Percentiles rank a stretch among this genome's conserved stretches.
phyloP scores from a whole-genome alignment of 2,329 filamentous ascomycete genomes.

The Fusarium pseudograminearum region DNA sequence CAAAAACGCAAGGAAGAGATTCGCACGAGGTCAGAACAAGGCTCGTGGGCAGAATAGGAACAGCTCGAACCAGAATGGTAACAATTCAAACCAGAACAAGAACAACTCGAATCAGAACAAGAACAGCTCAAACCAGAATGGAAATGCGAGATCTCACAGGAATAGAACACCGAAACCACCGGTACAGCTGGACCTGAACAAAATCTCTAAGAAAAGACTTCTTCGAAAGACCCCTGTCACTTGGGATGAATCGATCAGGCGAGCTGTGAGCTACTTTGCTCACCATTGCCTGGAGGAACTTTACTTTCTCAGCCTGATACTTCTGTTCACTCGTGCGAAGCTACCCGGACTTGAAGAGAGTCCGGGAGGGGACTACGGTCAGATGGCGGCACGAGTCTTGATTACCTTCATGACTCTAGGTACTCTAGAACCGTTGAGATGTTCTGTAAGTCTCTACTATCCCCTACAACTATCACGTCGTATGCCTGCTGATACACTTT shows the following conservation, averaged over 20 bases:
- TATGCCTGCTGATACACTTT: not conserved
- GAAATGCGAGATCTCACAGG: not conserved
- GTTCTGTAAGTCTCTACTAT: slow-evolving; percentile 28
- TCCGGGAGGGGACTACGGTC: not conserved
- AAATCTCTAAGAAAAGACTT: not conserved
- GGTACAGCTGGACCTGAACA: not conserved
- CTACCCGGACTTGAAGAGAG: slow-evolving; percentile 3
- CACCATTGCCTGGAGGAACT: not conserved
- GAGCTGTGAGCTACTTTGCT: not conserved
- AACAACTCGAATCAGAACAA: not conserved
- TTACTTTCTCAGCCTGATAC: slow-evolving; percentile 13
- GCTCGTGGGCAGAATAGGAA: not conserved
- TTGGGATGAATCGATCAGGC: not conserved
- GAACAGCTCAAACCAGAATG: not conserved
- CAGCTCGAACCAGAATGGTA: not conserved
- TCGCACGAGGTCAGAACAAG: not conserved
- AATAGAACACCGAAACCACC: not conserved
- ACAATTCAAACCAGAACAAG: not conserved
- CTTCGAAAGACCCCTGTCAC: not conserved
- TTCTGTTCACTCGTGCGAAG: slow-evolving; percentile 15
- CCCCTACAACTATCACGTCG: not conserved
- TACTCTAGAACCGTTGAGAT: slow-evolving; percentile 41
- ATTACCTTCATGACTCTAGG: slow-evolving; percentile 39
- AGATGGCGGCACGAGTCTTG: slow-evolving; percentile 27
- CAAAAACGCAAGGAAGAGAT: not conserved